A percentile compares a stretch with the other conserved stretches of the same genome.
phyloP scores from a whole-genome alignment of 129 eudicot species.

The Logfia minima region DNA sequence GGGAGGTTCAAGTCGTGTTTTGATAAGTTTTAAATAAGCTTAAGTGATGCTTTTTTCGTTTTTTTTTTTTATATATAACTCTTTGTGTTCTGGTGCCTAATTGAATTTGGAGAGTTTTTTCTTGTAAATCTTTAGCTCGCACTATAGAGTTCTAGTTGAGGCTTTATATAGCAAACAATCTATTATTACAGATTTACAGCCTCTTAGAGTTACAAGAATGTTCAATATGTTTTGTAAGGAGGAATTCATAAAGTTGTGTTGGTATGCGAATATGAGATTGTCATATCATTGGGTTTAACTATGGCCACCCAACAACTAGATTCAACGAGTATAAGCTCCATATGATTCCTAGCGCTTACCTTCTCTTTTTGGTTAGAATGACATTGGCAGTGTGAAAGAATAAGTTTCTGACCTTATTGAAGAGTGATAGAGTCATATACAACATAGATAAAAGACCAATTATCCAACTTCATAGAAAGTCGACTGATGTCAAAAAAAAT shows the following conservation, averaged over 20 bases:
- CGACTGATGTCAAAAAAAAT: neutral
- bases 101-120: neutral
- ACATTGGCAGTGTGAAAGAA: neutral
- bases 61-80: no score
- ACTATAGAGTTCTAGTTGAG: neutral
- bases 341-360: neutral
- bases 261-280: neutral
- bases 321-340: neutral
- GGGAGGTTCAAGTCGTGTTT: slow-evolving; percentile 21
- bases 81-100: neutral
- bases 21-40: neutral
- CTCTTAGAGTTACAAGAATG: no score
- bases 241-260: neutral
- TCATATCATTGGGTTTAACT: neutral
- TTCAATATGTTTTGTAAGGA: neutral
- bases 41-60: neutral
- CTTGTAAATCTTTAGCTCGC: neutral
- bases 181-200: neutral
- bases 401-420: neutral
- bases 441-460: neutral
- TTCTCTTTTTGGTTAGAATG: neutral
- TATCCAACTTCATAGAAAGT: neutral
- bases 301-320: neutral
- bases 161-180: slow-evolving; percentile 1
- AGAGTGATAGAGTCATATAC: neutral